phyloP scores from a whole-genome alignment of 148 eudicot genomes.

The Tetragonia tetragonoides region DNA sequence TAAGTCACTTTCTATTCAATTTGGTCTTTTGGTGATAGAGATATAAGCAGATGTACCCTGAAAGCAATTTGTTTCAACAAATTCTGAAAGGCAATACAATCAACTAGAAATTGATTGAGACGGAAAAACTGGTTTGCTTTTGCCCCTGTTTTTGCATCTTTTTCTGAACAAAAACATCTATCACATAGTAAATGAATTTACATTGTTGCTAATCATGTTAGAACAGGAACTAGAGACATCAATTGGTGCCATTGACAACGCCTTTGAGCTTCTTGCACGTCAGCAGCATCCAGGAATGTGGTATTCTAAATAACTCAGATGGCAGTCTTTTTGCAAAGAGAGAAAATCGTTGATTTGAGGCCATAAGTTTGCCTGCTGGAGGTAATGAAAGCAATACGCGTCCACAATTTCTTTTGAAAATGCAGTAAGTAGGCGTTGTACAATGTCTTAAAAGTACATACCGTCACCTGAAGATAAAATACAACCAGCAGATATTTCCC shows the following conservation, averaged over 20 bases:
- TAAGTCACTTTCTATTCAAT: no score
- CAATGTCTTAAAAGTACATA: conserved; percentile 46
- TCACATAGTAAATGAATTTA: not conserved
- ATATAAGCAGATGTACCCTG: not conserved
- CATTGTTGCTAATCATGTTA: no score
- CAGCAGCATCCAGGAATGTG: no score
- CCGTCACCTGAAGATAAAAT: conserved; percentile 50
- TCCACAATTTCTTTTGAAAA: conserved; percentile 62
- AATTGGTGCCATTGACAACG: conserved; percentile 21
- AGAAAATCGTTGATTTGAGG: no score
- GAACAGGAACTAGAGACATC: not conserved
- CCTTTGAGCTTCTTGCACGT: no score
- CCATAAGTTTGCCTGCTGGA: conserved; percentile 57
- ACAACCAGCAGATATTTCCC: conserved; percentile 64
- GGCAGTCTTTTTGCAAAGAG: no score
- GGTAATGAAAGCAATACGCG: conserved; percentile 45
- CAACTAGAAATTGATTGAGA: not conserved
- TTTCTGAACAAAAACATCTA: no score
- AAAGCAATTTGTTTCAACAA: not conserved
- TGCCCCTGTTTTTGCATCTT: no score
- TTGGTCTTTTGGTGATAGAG: not conserved
- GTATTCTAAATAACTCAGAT: no score
- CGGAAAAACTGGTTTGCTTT: no score
- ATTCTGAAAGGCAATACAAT: not conserved
- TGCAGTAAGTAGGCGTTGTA: conserved; percentile 69